phyloP scores from a whole-genome alignment of 2,329 filamentous ascomycete genomes.

The Fusarium brachygibbosum region DNA sequence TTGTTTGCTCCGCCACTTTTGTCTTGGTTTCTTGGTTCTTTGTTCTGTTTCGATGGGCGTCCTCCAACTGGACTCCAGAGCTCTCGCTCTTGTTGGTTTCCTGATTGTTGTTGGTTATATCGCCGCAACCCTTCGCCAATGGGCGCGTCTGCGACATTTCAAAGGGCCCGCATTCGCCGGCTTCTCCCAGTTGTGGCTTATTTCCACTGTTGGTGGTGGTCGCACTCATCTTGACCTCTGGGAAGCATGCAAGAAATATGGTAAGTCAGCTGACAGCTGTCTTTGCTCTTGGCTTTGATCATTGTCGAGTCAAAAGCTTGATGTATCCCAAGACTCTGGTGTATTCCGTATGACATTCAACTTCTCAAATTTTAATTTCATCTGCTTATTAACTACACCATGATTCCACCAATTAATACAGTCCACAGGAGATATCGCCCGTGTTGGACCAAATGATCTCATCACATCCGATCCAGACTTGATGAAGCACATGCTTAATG shows the following conservation, averaged over 20 bases:
- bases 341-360: too few relatives aligned
- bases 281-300: not conserved
- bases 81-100: not conserved
- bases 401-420: constrained; percentile 1
- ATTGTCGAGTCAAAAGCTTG: not conserved
- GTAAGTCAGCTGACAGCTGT: constrained; percentile 39
- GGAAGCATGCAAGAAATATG: constrained; percentile 54
- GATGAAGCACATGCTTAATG: constrained; percentile 53
- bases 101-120: constrained; percentile 22
- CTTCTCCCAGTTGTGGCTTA: constrained; percentile 59
- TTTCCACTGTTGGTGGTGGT: constrained; percentile 51
- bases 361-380: too few relatives aligned
- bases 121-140: constrained; percentile 46
- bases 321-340: not conserved
- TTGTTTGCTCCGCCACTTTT: not conserved
- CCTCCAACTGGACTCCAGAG: not conserved
- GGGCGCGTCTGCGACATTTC: constrained; percentile 57
- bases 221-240: constrained; percentile 54
- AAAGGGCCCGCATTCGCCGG: constrained; percentile 56
- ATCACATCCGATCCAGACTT: constrained; percentile 57
- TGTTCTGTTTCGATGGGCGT: not conserved
- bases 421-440: constrained; percentile 52
- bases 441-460: constrained; percentile 58
- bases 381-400: not conserved
- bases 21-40: not conserved